A percentile compares a stretch with the other conserved stretches of the same genome.
These are phyloP conservation scores for Penicillium lividum DNA, from an alignment of 495 filamentous ascomycete genomes.

Conservation along the genomic window DNA sequence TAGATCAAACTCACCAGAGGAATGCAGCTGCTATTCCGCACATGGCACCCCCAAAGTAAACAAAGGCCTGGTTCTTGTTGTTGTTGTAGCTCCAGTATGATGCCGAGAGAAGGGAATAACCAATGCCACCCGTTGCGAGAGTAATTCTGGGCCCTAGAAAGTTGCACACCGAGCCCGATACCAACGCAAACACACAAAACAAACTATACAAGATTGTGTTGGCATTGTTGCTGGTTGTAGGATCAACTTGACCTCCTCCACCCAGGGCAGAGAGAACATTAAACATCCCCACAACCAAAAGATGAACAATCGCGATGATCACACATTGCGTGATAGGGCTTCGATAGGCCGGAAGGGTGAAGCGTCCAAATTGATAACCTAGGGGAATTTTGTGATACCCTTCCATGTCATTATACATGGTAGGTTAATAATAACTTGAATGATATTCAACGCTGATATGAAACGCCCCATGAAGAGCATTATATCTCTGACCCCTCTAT, in stretches of 20 bases:
- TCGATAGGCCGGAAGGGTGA: conserved; percentile 14
- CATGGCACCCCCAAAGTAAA: conserved; percentile 21
- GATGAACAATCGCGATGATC: conserved; percentile 18
- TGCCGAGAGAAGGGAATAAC: conserved; percentile 16
- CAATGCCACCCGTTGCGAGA: conserved; percentile 17
- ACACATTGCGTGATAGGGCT: conserved; percentile 16
- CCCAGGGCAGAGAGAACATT: conserved; percentile 19
- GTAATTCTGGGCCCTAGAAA: conserved; percentile 19
- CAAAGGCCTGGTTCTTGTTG: conserved; percentile 15
- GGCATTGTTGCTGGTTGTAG: conserved; percentile 19
- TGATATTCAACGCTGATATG: background rate
- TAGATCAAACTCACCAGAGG: conserved; percentile 14
- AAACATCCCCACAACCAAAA: conserved; percentile 19
- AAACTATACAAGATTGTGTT: conserved; percentile 20
- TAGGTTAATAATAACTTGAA: no score
- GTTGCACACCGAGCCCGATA: conserved; percentile 15
- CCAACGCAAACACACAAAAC: conserved; percentile 14
- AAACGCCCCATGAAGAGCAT: background rate
- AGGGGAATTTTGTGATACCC: conserved; percentile 6
- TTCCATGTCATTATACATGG: background rate
- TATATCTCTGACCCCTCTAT: background rate
- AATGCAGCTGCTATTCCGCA: conserved; percentile 20
- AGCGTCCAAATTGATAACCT: conserved; percentile 13
- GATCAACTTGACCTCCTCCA: conserved; percentile 19
- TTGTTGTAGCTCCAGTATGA: conserved; percentile 21